Evolutionary conservation across 1,284 basidiomycete genomes (phyloP).

Genomic region (Sphaerobolus stellatus): DNA sequence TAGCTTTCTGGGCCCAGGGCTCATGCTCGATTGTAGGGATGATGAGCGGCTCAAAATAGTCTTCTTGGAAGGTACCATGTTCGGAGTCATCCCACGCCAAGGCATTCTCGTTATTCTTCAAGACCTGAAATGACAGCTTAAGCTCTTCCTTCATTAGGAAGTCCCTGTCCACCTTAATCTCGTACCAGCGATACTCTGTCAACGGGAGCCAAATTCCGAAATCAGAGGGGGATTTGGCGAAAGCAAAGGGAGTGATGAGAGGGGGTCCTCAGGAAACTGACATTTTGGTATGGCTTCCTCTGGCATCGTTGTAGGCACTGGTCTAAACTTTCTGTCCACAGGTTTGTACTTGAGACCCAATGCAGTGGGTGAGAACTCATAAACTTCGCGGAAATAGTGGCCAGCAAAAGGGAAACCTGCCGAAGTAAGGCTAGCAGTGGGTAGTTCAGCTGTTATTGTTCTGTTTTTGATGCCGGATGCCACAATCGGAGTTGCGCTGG

Average conservation of each 20-base stretch:
- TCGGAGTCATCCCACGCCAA: constrained; percentile 36
- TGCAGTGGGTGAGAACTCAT: too few relatives aligned
- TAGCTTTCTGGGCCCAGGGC: constrained; percentile 37
- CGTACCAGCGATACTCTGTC: too few relatives aligned
- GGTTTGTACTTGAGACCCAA: constrained; percentile 28
- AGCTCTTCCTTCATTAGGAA: constrained; percentile 33
- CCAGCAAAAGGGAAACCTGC: too few relatives aligned
- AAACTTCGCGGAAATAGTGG: too few relatives aligned
- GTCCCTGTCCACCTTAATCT: too few relatives aligned
- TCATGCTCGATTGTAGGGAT: constrained; percentile 35
- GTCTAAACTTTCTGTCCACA: constrained; percentile 25
- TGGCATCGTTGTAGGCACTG: constrained; percentile 28
- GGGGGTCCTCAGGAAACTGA: constrained; percentile 19
- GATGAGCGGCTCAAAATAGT: constrained; percentile 37
- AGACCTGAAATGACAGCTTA: constrained; percentile 28
- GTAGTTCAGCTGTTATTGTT: too few relatives aligned
- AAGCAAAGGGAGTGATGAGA: constrained; percentile 14
- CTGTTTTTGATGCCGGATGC: too few relatives aligned
- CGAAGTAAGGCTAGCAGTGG: too few relatives aligned
- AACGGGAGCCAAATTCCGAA: too few relatives aligned
- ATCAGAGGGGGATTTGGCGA: constrained; percentile 17
- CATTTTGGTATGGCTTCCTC: constrained; percentile 20
- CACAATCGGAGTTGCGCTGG: too few relatives aligned
- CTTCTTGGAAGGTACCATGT: constrained; percentile 31
- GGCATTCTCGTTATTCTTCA: constrained; percentile 27